Evolutionary conservation across 331 rosid genomes (phyloP).

Genomic region (Malus hybrid): DNA sequence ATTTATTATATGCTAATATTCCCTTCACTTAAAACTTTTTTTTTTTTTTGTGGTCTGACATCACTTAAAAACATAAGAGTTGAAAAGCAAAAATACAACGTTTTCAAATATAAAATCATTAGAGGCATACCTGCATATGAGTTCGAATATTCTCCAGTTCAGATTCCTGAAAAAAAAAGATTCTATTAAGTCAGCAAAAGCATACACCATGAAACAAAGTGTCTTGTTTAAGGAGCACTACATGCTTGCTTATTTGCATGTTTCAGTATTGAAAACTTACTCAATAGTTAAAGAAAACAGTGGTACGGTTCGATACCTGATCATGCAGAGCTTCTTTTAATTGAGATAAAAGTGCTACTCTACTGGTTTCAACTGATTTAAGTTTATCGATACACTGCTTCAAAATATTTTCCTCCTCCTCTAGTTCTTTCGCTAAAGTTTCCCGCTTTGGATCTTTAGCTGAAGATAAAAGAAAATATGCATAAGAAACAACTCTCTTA

Average conservation of each 20-base stretch:
- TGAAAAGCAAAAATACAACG: background rate
- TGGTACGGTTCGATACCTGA: slow-evolving; percentile 40
- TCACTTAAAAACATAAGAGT: background rate
- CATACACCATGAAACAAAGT: background rate
- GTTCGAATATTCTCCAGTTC: slow-evolving; percentile 78
- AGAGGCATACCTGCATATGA: slow-evolving; percentile 75
- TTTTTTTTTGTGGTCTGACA: too few relatives aligned
- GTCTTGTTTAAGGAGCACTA: background rate
- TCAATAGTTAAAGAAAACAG: background rate
- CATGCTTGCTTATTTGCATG: background rate
- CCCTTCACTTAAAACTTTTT: background rate
- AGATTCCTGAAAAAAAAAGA: slow-evolving; percentile 50
- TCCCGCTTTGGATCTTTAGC: slow-evolving; percentile 81
- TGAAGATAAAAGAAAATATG: slow-evolving; percentile 38
- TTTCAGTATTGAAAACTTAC: background rate
- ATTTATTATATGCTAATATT: background rate
- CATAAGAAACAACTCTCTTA: slow-evolving; percentile 20
- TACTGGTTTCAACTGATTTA: slow-evolving; percentile 63
- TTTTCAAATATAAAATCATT: background rate
- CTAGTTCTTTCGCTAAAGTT: slow-evolving; percentile 58
- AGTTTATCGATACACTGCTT: slow-evolving; percentile 70
- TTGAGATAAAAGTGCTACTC: slow-evolving; percentile 70
- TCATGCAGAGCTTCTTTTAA: slow-evolving; percentile 74
- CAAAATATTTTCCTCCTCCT: slow-evolving; percentile 67
- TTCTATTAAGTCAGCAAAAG: background rate